Evolutionary conservation across 1,284 basidiomycete species (phyloP).

Genomic region (Amylostereum chailletii): DNA sequence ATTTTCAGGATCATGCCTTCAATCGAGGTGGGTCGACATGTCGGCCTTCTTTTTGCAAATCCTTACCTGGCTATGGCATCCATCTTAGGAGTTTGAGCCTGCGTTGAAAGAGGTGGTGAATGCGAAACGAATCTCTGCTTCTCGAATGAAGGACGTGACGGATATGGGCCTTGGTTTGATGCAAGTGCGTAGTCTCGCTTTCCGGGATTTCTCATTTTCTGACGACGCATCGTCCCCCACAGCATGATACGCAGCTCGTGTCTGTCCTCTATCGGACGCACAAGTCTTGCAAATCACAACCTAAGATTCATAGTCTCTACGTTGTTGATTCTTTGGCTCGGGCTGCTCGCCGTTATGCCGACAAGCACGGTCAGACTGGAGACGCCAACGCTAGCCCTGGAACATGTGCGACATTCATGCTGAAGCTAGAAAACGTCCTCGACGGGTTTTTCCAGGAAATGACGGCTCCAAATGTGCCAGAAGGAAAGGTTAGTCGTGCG

Average conservation of each 20-base stretch:
- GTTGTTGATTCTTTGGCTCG: slow-evolving; percentile 85
- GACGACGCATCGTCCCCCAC: slow-evolving; percentile 7
- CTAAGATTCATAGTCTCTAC: slow-evolving; percentile 81
- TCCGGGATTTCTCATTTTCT: slow-evolving; percentile 2
- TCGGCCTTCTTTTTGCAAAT: not conserved
- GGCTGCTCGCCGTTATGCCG: slow-evolving; percentile 62
- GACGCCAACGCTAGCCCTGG: slow-evolving; percentile 51
- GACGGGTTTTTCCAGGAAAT: slow-evolving; percentile 81
- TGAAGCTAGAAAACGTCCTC: slow-evolving; percentile 80
- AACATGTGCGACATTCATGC: slow-evolving; percentile 73
- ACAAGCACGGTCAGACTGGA: slow-evolving; percentile 52
- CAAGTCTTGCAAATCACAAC: slow-evolving; percentile 54
- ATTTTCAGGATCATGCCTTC: slow-evolving; percentile 4
- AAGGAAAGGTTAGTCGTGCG: slow-evolving; percentile 74
- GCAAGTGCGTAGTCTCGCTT: slow-evolving; percentile 35
- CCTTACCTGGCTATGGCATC: not conserved
- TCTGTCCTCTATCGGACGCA: slow-evolving; percentile 81
- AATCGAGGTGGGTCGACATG: slow-evolving; percentile 7
- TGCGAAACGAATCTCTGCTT: slow-evolving; percentile 75
- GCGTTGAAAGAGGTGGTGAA: slow-evolving; percentile 72
- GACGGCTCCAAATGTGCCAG: slow-evolving; percentile 47
- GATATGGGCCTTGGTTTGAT: slow-evolving; percentile 68
- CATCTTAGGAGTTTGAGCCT: slow-evolving; percentile 47
- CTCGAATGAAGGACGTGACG: slow-evolving; percentile 71
- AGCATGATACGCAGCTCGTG: slow-evolving; percentile 82